A percentile compares a stretch with the other conserved stretches of the same genome.
These are phyloP conservation scores for Boechera retrofracta DNA, from an alignment of 345 rosid species.

Conservation along the genomic window DNA sequence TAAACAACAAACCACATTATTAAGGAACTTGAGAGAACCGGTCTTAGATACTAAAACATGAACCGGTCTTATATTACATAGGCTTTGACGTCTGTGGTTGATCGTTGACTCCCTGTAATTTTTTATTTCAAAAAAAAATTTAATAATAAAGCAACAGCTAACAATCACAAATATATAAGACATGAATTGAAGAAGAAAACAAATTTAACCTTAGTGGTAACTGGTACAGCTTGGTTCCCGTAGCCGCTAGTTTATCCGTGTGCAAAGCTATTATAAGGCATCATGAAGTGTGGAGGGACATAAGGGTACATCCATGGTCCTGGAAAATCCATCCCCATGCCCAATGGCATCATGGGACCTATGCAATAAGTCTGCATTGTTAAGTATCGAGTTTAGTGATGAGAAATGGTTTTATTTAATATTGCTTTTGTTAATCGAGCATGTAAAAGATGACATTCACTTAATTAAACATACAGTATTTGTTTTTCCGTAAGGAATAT, in stretches of 20 bases:
- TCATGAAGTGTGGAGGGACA: background rate
- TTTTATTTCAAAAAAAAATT: background rate
- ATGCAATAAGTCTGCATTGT: constrained; percentile 12
- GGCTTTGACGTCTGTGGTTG: background rate
- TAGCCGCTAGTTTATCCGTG: background rate
- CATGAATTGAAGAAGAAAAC: background rate
- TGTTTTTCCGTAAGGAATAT: background rate
- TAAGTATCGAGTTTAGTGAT: constrained; percentile 10
- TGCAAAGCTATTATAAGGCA: background rate
- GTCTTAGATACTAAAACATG: background rate
- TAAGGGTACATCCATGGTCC: constrained; percentile 18
- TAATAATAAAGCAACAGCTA: background rate
- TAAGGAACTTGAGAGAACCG: background rate
- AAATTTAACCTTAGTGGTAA: background rate
- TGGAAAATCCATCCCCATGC: constrained; percentile 16
- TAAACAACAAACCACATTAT: background rate
- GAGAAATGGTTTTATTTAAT: background rate
- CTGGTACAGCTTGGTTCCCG: background rate
- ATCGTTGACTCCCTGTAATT: background rate
- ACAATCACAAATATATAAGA: background rate
- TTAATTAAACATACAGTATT: too few species aligned
- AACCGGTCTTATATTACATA: background rate
- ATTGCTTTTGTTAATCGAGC: background rate
- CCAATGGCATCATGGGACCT: constrained; percentile 19
- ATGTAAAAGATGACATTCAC: background rate